Evolutionary conservation across 2,329 filamentous ascomycete genomes (phyloP), one percentile per base, ranked within the genome.

Genomic region (Onygenales sp.): DNA sequence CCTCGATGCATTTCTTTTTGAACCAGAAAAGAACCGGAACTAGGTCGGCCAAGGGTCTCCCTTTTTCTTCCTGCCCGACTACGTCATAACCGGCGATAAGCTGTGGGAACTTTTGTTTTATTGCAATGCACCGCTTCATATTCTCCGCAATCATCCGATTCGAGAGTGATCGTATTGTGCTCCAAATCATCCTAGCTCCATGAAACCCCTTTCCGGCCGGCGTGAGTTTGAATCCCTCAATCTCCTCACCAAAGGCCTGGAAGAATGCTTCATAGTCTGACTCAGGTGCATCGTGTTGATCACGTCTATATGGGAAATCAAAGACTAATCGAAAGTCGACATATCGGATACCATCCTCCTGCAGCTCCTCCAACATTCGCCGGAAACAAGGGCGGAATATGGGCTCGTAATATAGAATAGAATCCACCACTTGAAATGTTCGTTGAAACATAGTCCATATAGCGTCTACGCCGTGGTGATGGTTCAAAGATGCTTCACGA

Each of bases 1-100:
- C 85, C 64, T 88, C 79, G 0, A 81, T 80, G 67, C 90, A 96
- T 62, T 85, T 82, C 69, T 93, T 91, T 57, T 85, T 84, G 77
- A 97, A 96, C 89, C 89, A 96, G 69, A 96, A 92, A 0, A 97
- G 74, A 63, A 94, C 83, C 0, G 91, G 89, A 0, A 91, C 78
- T 2, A 95, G 73, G 59, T 93, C 86, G 33, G 79, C 77, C 21
- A 95, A 80, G 0, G 89, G 79, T 11, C 87, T 81, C 1, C 90
- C 91, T 1, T 78, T 67, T 64, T 95, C 88, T 73, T 96, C 92
- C 68, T 92, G 87, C 0, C 89, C 91, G 4, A 95, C 91, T 7
- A 96, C 73, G 68, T 97, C 92, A 70, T 88, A 96, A 7, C 91
- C 92, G 4, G 54, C 53, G n/a, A 59, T 52, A 13, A 57, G 44